Evolutionary conservation across 768 basidiomycete genomes (phyloP).

Genomic region (Boletus edulis): DNA sequence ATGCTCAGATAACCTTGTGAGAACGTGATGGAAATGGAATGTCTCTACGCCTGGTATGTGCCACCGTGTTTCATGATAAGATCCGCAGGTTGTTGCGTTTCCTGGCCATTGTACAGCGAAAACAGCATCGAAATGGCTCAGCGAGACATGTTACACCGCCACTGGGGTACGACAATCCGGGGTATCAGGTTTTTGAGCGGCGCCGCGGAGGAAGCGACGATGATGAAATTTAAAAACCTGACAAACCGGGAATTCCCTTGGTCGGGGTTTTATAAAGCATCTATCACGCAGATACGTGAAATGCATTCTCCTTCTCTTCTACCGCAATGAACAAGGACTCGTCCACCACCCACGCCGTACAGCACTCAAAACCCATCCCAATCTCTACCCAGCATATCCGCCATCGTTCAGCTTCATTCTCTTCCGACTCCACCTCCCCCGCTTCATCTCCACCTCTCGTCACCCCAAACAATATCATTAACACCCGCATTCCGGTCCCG

Average conservation of each 20-base stretch:
- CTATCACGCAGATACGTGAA: neutral
- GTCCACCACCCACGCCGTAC: constrained; percentile 22
- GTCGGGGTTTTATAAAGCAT: constrained; percentile 28
- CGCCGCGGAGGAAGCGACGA: constrained; percentile 3
- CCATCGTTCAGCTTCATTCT: constrained; percentile 60
- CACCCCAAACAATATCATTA: constrained; percentile 45
- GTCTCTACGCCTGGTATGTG: constrained; percentile 7
- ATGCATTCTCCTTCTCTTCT: neutral
- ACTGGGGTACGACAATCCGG: constrained; percentile 7
- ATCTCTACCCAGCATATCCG: constrained; percentile 47
- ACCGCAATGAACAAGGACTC: constrained; percentile 17
- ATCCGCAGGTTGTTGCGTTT: too few species aligned
- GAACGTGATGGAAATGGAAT: constrained; percentile 2
- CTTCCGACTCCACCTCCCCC: constrained; percentile 58
- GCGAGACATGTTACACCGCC: neutral
- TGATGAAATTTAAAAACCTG: constrained; percentile 8
- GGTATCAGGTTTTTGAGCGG: constrained; percentile 11
- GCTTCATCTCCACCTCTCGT: constrained; percentile 51
- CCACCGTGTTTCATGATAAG: neutral
- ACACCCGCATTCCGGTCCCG: constrained; percentile 47
- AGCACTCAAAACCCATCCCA: constrained; percentile 66
- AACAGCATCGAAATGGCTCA: too few species aligned
- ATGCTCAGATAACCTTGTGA: constrained; percentile 19
- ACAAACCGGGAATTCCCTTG: constrained; percentile 22
- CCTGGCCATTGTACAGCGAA: too few species aligned